A percentile compares a stretch with the other conserved stretches of the same genome.
Conservation (phyloP, 768 basidiomycete genomes). For the Lyophyllum atratum region DNA sequence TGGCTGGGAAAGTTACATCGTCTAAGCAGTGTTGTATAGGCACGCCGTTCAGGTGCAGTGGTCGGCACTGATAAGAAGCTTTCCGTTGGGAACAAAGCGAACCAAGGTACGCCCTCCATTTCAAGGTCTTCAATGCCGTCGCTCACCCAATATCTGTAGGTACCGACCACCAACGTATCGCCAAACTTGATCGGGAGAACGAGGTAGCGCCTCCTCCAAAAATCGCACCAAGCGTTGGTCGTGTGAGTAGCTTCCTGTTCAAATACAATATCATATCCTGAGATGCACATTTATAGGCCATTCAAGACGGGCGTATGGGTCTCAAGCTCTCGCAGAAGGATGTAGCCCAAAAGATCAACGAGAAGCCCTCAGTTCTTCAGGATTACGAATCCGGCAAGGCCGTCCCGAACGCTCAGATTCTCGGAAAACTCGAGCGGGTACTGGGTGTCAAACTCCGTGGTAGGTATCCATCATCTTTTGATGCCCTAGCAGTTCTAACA, state of each 20-base stretch:
- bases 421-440: slow-evolving; percentile 84
- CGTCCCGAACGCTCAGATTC: slow-evolving; percentile 82
- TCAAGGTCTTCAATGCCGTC: not conserved
- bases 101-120: slow-evolving; percentile 51
- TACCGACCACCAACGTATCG: slow-evolving; percentile 91
- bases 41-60: slow-evolving; percentile 73
- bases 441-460: slow-evolving; percentile 91
- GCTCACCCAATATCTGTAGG: slow-evolving; percentile 41
- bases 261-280: not conserved
- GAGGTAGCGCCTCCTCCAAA: slow-evolving; percentile 93
- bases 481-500: not conserved
- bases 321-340: slow-evolving; percentile 89
- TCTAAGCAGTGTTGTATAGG: slow-evolving; percentile 42
- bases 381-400: slow-evolving; percentile 91
- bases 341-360: slow-evolving; percentile 89
- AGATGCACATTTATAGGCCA: slow-evolving; percentile 52
- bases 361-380: slow-evolving; percentile 85
- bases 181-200: slow-evolving; percentile 93
- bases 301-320: slow-evolving; percentile 78
- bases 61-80: slow-evolving; percentile 85
- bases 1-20: not conserved
- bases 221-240: slow-evolving; percentile 70
- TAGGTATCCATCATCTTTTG: slow-evolving; percentile 31
- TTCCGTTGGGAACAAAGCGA: slow-evolving; percentile 73
- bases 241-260: slow-evolving; percentile 42